phyloP scores from a whole-genome alignment of 805 yeast species.

The Sugiyamaella boreocaroliniensis region DNA sequence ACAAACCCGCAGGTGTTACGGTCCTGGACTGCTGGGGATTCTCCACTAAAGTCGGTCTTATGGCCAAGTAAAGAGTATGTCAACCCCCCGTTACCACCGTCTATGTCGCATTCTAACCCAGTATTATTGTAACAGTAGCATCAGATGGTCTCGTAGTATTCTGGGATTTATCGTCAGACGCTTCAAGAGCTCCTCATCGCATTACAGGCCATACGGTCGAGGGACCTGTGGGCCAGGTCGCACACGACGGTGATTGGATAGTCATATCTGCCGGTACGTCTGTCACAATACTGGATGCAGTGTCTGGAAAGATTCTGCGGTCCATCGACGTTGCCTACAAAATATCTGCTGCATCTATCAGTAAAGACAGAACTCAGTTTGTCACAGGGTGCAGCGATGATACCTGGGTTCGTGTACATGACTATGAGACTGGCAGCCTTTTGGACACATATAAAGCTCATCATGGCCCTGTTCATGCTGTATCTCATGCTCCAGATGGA shows the following conservation, averaged over 20 bases:
- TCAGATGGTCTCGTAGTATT: conserved; percentile 22
- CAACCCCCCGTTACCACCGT: not conserved
- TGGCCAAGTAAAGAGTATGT: conserved; percentile 18
- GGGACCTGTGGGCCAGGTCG: conserved; percentile 21
- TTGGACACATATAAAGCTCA: conserved; percentile 89
- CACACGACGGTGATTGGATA: conserved; percentile 17
- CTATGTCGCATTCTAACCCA: not conserved
- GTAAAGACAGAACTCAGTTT: conserved; percentile 17
- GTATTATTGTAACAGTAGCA: conserved; percentile 16
- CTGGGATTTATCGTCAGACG: conserved; percentile 25
- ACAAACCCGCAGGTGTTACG: conserved; percentile 8
- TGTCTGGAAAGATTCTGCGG: conserved; percentile 16
- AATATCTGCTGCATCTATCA: conserved; percentile 24
- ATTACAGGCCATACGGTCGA: conserved; percentile 5
- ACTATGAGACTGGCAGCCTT: conserved; percentile 66
- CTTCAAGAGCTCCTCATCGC: conserved; percentile 4
- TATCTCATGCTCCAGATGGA: conserved; percentile 79
- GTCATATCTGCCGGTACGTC: conserved; percentile 22
- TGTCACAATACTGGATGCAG: conserved; percentile 18
- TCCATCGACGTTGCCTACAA: conserved; percentile 21
- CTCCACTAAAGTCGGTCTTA: conserved; percentile 17
- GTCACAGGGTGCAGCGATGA: conserved; percentile 26
- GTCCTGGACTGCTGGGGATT: conserved; percentile 21
- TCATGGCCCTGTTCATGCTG: conserved; percentile 88
- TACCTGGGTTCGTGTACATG: conserved; percentile 30